Base-by-base conservation (phyloP, 345 rosid genomes). In the Aethionema arabicum region DNA sequence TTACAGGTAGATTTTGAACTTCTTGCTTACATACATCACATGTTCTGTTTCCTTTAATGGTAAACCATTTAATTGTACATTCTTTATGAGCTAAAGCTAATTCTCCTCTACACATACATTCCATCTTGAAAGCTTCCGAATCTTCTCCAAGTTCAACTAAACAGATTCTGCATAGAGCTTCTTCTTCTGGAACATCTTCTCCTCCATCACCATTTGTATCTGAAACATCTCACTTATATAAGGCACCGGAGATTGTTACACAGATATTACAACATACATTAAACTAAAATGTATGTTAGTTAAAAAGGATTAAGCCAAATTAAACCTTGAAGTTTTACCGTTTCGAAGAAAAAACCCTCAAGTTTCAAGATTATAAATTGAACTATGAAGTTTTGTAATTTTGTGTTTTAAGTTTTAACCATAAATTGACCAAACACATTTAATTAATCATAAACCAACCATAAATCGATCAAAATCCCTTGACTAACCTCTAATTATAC, bases 11-110 rank as follows among this genome's bases (percentile, higher is more conserved):
- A 70, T 93, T 93, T 72, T 30, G 76, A 32, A 93, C 99, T 52
- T 93, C 99, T 77, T 90, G 80, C 72, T 87, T 93, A 82, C 99
- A 93, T 59, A 93, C 96, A 48, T 93, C 99, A 59, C 99, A 93
- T 31, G 78, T 93, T 75, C 83, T 72, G 82, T 93, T 93, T 56
- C 99, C 99, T 85, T 93, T 90, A 39, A 93, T 85, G 78, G 87
- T 90, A 75, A 93, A 93, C 99, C 97, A 93, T 83, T 93, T 93
- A 59, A 93, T 70, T 35, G 90, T 85, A 74, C 97, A 93, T 52
- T 85, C 88, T 78, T 84, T 80, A 72, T 93, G 99, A 21, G 96
- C 96, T 11, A 93, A 82, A 14, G 95, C 96, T 57, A 93, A 75
- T 66, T 84, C 97, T 4, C 97, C 99, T 76, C 76, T 93, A 83